Conservation (phyloP, 352 stramenopile genomes). For the Phytophthora melonis region DNA sequence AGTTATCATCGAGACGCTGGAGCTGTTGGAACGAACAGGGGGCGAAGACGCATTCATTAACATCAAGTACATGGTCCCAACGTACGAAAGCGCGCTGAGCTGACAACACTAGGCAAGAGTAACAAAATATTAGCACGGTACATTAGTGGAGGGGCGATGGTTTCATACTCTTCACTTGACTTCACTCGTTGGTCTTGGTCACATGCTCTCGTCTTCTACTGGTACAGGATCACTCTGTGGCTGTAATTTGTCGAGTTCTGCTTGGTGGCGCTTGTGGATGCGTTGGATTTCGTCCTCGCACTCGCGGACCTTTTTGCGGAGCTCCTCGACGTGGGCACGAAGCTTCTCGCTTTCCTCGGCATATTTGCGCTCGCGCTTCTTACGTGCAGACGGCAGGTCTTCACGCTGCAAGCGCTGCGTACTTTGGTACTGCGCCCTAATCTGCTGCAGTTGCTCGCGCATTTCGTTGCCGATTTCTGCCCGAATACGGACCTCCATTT, state of each 20-base stretch:
- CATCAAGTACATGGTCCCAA: slow-evolving; percentile 98
- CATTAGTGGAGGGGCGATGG: neutral
- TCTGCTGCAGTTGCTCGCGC: slow-evolving; percentile 72
- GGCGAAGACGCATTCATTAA: slow-evolving; percentile 93
- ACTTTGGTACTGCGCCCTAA: slow-evolving; percentile 61
- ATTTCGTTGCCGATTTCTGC: slow-evolving; percentile 79
- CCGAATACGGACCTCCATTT: slow-evolving; percentile 70
- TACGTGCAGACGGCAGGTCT: slow-evolving; percentile 44
- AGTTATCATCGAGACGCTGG: slow-evolving; percentile 89
- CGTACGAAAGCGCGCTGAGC: slow-evolving; percentile 82
- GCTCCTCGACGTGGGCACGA: slow-evolving; percentile 63
- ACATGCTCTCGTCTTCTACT: slow-evolving; percentile 35
- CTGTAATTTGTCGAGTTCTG: slow-evolving; percentile 46
- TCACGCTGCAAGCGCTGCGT: slow-evolving; percentile 49
- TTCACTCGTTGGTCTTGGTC: slow-evolving; percentile 9
- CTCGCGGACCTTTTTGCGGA: slow-evolving; percentile 75
- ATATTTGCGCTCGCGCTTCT: slow-evolving; percentile 50
- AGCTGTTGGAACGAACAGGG: slow-evolving; percentile 86
- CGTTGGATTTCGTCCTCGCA: slow-evolving; percentile 88
- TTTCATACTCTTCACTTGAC: slow-evolving; percentile 18
- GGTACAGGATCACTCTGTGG: slow-evolving; percentile 28
- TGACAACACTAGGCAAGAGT: slow-evolving; percentile 16
- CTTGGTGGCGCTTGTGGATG: slow-evolving; percentile 69
- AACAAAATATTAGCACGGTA: slow-evolving; percentile 10
- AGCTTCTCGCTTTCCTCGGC: slow-evolving; percentile 63